Percentiles rank a stretch among this genome's conserved stretches.
These are phyloP conservation scores for Mortierella sp. DNA, from an alignment of 371 early-diverging fungal genomes.

Conservation along the genomic window DNA sequence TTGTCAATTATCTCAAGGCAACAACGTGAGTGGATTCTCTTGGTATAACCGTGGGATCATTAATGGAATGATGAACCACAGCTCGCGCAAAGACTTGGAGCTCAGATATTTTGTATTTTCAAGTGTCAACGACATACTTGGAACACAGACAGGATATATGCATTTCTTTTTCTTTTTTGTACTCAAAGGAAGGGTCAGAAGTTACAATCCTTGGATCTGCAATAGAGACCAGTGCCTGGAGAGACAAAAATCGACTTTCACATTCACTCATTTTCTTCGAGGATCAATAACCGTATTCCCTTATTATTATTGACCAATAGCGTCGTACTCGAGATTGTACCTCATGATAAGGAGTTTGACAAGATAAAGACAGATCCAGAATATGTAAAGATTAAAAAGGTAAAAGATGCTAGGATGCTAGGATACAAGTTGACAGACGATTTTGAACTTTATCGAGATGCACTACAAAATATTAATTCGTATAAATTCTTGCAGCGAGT, in stretches of 20 bases:
- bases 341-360: slow-evolving; percentile 60
- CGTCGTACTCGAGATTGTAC: slow-evolving; percentile 68
- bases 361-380: slow-evolving; percentile 55
- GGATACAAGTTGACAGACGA: not conserved
- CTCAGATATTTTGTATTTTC: no score
- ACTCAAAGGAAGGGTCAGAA: no score
- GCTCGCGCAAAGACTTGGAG: no score
- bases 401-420: slow-evolving; percentile 27
- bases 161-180: no score
- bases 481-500: slow-evolving; percentile 52
- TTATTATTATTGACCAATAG: slow-evolving; percentile 41
- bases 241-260: not conserved
- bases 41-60: not conserved
- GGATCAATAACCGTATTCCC: not conserved
- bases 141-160: no score
- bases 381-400: slow-evolving; percentile 62
- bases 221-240: not conserved
- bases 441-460: slow-evolving; percentile 6
- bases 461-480: not conserved
- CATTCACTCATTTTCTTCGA: not conserved
- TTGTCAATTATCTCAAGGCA: slow-evolving; percentile 61
- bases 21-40: slow-evolving; percentile 56
- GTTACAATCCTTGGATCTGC: no score
- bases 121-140: no score
- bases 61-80: not conserved